These are phyloP conservation scores for Candida ovalis DNA, from an alignment of 805 yeast species.

Conservation along the genomic window DNA sequence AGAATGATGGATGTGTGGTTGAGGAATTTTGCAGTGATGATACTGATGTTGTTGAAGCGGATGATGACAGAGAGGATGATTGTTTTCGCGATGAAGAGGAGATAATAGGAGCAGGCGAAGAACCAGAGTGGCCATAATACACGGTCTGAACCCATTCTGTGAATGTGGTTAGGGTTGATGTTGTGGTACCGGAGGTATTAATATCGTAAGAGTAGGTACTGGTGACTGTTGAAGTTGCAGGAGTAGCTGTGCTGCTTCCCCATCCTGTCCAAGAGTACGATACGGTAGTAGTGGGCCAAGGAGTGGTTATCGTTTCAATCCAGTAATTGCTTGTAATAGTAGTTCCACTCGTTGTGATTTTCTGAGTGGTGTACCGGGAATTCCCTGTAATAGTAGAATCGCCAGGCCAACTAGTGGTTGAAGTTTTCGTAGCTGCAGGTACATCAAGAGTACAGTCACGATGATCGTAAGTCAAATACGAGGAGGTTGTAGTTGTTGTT, in stretches of 20 bases:
- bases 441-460: conserved; percentile 1
- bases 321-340: neutral
- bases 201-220: neutral
- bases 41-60: neutral
- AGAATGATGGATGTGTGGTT: no score
- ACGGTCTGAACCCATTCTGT: neutral
- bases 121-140: neutral
- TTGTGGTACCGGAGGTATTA: neutral
- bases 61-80: neutral
- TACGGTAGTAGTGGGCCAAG: neutral
- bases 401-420: conserved; percentile 4
- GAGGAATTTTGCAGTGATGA: no score
- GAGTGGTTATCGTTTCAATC: neutral
- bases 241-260: neutral
- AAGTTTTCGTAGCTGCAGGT: neutral
- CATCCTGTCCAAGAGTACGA: neutral
- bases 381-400: neutral
- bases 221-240: neutral
- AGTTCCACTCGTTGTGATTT: neutral
- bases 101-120: neutral
- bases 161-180: neutral
- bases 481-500: neutral
- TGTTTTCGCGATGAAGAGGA: neutral
- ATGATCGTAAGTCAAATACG: neutral
- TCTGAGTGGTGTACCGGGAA: neutral